phyloP scores from a whole-genome alignment of 805 yeast species.

The Wickerhamiella sergipiensis region DNA sequence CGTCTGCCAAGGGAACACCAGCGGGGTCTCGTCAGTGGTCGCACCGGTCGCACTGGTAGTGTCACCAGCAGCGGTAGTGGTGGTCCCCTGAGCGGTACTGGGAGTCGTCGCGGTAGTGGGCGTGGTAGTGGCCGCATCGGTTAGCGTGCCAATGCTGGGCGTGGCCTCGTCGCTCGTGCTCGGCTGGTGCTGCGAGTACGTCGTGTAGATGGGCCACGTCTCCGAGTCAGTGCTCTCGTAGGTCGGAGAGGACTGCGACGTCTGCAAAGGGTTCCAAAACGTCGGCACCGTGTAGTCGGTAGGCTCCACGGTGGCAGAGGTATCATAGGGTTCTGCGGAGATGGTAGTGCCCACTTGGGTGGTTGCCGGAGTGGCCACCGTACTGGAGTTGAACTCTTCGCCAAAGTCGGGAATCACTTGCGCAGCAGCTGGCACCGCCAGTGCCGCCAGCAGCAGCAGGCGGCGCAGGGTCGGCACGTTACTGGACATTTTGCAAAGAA shows the following conservation, averaged over 20 bases:
- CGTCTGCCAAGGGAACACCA: not conserved
- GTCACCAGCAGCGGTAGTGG: too few relatives aligned
- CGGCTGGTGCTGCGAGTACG: not conserved
- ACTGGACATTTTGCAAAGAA: not conserved
- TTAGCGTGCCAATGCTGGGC: not conserved
- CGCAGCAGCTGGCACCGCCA: not conserved
- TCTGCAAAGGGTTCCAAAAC: not conserved
- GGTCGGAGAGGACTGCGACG: not conserved
- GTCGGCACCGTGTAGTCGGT: not conserved
- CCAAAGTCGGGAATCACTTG: not conserved
- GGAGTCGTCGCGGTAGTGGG: not conserved
- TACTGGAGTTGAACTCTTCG: not conserved
- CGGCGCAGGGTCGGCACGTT: not conserved
- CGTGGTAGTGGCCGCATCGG: not conserved
- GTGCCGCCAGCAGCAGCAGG: not conserved
- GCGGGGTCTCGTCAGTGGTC: not conserved
- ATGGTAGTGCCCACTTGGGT: not conserved
- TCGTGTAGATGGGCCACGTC: not conserved
- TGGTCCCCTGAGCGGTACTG: too few relatives aligned
- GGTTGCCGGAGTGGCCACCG: not conserved
- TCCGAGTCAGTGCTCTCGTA: not conserved
- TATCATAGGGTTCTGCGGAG: not conserved
- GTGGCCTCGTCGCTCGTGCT: not conserved
- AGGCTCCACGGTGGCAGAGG: not conserved
- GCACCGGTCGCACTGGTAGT: not conserved